phyloP scores from a whole-genome alignment of 2,329 filamentous ascomycete species.

The Fusarium circinatum region DNA sequence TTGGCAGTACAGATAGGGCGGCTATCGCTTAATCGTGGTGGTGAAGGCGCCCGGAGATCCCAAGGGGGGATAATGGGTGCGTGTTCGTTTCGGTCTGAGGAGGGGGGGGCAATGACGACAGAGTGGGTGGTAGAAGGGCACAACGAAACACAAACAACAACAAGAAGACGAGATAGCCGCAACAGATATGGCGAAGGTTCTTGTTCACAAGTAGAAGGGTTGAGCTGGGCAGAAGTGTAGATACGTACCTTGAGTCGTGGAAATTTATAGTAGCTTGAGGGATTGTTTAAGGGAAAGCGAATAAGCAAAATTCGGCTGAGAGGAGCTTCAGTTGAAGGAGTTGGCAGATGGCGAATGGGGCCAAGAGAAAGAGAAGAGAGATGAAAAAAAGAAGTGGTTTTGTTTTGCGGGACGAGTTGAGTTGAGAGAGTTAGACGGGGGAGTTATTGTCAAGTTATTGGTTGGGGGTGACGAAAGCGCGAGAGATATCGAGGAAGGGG shows the following conservation, averaged over 20 bases:
- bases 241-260: slow-evolving; percentile 40
- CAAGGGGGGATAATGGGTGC: slow-evolving; percentile 35
- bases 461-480: slow-evolving; percentile 48
- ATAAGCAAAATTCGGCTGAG: slow-evolving; percentile 33
- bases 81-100: slow-evolving; percentile 37
- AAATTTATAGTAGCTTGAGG: slow-evolving; percentile 16
- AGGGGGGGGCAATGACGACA: slow-evolving; percentile 54
- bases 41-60: slow-evolving; percentile 23
- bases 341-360: slow-evolving; percentile 29
- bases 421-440: slow-evolving; percentile 33
- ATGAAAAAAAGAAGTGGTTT: slow-evolving; percentile 45
- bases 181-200: slow-evolving; percentile 5
- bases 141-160: slow-evolving; percentile 36
- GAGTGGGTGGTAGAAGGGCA: slow-evolving; percentile 49
- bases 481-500: slow-evolving; percentile 41
- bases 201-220: not conserved
- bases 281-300: slow-evolving; percentile 28
- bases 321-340: slow-evolving; percentile 31
- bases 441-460: slow-evolving; percentile 34
- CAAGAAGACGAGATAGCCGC: slow-evolving; percentile 10
- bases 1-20: slow-evolving; percentile 20
- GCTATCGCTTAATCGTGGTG: slow-evolving; percentile 22
- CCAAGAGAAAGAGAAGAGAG: slow-evolving; percentile 38
- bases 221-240: not conserved
- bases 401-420: slow-evolving; percentile 40